Percentiles rank a stretch among this genome's conserved stretches.
phyloP scores from a whole-genome alignment of 2,329 filamentous ascomycete species.

The Xylariaceae sp. region DNA sequence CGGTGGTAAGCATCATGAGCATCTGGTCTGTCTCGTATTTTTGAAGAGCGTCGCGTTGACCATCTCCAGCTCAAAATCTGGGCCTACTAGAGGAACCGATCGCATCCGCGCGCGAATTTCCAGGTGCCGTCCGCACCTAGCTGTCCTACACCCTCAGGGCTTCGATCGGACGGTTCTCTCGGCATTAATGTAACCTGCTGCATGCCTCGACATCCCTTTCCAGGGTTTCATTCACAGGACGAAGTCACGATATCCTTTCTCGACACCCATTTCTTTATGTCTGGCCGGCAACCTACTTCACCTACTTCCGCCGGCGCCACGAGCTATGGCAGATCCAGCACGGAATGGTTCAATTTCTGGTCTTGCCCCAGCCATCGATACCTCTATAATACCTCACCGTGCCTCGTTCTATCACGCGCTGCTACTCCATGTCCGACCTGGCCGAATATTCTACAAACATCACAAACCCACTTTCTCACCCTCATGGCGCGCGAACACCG shows the following conservation, averaged over 20 bases:
- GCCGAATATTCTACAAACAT: too few species aligned
- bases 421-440: conserved; percentile 6
- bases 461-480: too few species aligned
- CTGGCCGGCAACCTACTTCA: conserved; percentile 21
- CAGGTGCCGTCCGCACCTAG: too few species aligned
- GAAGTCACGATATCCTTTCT: conserved; percentile 39
- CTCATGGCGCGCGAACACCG: too few species aligned
- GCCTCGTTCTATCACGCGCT: conserved; percentile 6
- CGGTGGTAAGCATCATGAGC: conserved; percentile 79
- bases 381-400: conserved; percentile 21
- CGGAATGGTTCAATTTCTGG: conserved; percentile 16
- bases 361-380: conserved; percentile 15
- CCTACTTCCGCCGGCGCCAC: conserved; percentile 15
- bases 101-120: too few species aligned
- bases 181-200: conserved; percentile 32
- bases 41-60: too few species aligned
- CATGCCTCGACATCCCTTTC: conserved; percentile 31
- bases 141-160: too few species aligned
- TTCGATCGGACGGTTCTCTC: conserved; percentile 19
- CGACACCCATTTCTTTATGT: conserved; percentile 24
- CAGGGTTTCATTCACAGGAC: conserved; percentile 36
- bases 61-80: conserved; percentile 69
- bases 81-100: conserved; percentile 55
- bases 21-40: too few species aligned
- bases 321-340: conserved; percentile 15